Percentiles rank a stretch among this genome's conserved stretches.
These are phyloP conservation scores for Mallotus repandus DNA, from an alignment of 441 rosid genomes.

Conservation along the genomic window DNA sequence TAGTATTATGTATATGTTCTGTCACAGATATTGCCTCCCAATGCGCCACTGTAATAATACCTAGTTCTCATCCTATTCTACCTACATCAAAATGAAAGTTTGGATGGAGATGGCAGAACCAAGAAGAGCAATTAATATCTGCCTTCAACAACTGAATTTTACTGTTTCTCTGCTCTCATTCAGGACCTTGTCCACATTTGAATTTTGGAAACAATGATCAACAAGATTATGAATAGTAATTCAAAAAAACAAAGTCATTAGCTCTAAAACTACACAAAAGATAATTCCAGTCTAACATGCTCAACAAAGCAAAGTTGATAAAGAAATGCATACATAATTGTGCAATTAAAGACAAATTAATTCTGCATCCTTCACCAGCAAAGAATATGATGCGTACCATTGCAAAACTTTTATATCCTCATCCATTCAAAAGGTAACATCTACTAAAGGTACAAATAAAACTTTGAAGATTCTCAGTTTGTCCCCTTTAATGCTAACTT, in stretches of 20 bases:
- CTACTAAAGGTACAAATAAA: conserved; percentile 16
- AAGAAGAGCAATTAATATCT: background rate
- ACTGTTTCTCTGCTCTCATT: background rate
- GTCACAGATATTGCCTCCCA: background rate
- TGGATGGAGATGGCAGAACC: conserved; percentile 2
- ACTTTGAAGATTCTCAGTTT: conserved; percentile 36
- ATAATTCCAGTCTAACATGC: background rate
- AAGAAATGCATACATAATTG: conserved; percentile 7
- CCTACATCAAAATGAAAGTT: background rate
- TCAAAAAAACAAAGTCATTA: background rate
- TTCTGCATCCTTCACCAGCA: conserved; percentile 7
- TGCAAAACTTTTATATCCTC: conserved; percentile 6
- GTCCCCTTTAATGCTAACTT: conserved; percentile 28
- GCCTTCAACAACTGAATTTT: background rate
- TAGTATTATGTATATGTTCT: background rate
- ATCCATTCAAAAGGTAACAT: conserved; percentile 13
- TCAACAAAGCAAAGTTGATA: background rate
- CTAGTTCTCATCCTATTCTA: background rate
- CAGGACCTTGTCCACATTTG: background rate
- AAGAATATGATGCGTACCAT: conserved; percentile 17
- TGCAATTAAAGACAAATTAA: conserved; percentile 12
- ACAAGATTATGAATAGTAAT: background rate
- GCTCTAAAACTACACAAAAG: background rate
- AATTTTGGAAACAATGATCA: background rate
- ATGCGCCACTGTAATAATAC: background rate